phyloP scores from a whole-genome alignment of 305 asterid genomes.

The Caryopteris hybrid region DNA sequence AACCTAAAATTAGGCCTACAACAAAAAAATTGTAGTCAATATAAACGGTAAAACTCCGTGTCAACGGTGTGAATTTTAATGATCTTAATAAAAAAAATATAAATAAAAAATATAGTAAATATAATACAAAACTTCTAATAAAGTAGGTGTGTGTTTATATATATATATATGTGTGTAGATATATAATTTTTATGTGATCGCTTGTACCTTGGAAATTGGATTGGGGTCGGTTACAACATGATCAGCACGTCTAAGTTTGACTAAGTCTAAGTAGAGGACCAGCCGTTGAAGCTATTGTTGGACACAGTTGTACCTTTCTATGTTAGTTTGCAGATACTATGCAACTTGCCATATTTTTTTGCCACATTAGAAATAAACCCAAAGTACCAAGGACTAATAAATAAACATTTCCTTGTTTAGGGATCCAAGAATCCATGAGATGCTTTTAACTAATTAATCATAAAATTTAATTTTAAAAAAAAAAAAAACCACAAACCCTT shows the following conservation, averaged over 20 bases:
- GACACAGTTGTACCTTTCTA: slow-evolving; percentile 19
- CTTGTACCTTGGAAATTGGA: not conserved
- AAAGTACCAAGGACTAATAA: slow-evolving; percentile 5
- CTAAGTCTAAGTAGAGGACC: slow-evolving; percentile 21
- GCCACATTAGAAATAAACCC: not conserved
- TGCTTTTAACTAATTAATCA: slow-evolving; percentile 14
- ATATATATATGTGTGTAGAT: no score
- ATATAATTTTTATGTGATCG: not conserved
- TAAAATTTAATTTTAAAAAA: no score
- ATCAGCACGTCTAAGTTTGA: slow-evolving; percentile 33
- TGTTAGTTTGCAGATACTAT: not conserved
- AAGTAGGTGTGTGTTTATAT: no score
- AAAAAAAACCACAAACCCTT: no score
- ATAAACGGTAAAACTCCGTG: no score
- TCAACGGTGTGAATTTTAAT: no score
- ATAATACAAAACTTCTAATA: no score
- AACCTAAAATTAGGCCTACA: no score
- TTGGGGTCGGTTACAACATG: slow-evolving; percentile 28
- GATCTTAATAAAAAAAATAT: no score
- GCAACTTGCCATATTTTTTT: slow-evolving; percentile 1
- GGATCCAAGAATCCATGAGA: slow-evolving; percentile 29
- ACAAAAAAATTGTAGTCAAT: no score
- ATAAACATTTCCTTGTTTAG: not conserved
- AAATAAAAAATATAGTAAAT: no score
- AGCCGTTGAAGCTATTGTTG: slow-evolving; percentile 15